A percentile compares a stretch with the other conserved stretches of the same genome.
phyloP scores from a whole-genome alignment of 805 yeast genomes.

The Wickerhamomyces ciferrii region DNA sequence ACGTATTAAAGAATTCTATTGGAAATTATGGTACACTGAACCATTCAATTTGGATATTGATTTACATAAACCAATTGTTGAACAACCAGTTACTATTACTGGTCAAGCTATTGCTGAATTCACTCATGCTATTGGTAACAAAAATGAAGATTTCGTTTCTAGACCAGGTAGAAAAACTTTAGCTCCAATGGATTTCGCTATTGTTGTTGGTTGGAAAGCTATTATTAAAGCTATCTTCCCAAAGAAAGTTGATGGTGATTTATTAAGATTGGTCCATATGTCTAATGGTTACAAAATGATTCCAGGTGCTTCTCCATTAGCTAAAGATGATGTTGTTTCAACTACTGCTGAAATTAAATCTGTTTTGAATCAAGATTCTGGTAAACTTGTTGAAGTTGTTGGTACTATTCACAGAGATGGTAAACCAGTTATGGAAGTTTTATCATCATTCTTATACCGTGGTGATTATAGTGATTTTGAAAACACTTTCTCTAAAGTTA shows the following conservation, averaged over 20 bases:
- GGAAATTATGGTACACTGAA: constrained; percentile 90
- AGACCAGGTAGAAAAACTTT: constrained; percentile 78
- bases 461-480: constrained; percentile 85
- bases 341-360: constrained; percentile 83
- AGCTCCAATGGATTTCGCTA: constrained; percentile 99
- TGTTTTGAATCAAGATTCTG: constrained; percentile 85
- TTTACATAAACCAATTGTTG: constrained; percentile 65
- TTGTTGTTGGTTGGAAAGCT: constrained; percentile 97
- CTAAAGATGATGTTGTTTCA: constrained; percentile 80
- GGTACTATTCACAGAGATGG: constrained; percentile 80
- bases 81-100: constrained; percentile 62
- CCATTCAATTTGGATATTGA: constrained; percentile 62
- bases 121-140: constrained; percentile 96
- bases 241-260: constrained; percentile 90
- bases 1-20: constrained; percentile 92
- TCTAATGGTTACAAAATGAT: constrained; percentile 92
- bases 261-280: constrained; percentile 88
- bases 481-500: constrained; percentile 84
- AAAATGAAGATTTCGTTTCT: constrained; percentile 90
- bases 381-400: constrained; percentile 92
- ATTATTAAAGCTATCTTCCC: constrained; percentile 99
- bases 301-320: constrained; percentile 86
- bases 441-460: constrained; percentile 93
- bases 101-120: constrained; percentile 81
- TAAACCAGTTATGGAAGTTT: constrained; percentile 85